Conservation (phyloP, 805 yeast genomes). For the Kuraishia capsulata region DNA sequence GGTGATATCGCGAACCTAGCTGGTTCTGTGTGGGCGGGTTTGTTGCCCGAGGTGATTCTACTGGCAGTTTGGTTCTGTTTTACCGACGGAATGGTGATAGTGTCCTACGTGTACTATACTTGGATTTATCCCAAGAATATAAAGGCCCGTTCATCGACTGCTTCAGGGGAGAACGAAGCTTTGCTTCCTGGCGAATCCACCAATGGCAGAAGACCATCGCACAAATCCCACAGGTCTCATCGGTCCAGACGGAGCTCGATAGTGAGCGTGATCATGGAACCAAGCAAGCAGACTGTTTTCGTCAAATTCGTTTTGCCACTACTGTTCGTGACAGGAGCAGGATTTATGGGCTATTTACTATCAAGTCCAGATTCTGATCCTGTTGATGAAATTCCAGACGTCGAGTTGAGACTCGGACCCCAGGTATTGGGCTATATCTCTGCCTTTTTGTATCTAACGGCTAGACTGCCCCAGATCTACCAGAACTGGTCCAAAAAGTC, state of each 20-base stretch:
- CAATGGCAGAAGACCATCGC: conserved; percentile 24
- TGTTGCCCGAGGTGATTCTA: conserved; percentile 60
- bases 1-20: conserved; percentile 63
- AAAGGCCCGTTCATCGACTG: conserved; percentile 3
- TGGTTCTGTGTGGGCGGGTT: conserved; percentile 63
- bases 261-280: conserved; percentile 40
- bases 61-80: conserved; percentile 72
- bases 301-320: conserved; percentile 49
- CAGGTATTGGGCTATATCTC: conserved; percentile 64
- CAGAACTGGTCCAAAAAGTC: conserved; percentile 75
- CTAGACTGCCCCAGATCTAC: conserved; percentile 72
- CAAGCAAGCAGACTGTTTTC: conserved; percentile 35
- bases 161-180: conserved; percentile 9
- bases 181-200: conserved; percentile 3
- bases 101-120: conserved; percentile 52
- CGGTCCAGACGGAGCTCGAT: conserved; percentile 35
- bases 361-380: conserved; percentile 21
- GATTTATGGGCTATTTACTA: conserved; percentile 48
- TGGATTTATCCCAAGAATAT: conserved; percentile 30
- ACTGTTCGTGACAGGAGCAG: conserved; percentile 52
- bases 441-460: conserved; percentile 61
- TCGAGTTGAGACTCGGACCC: conserved; percentile 38
- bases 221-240: too few relatives aligned
- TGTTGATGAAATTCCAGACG: conserved; percentile 7
- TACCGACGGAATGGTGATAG: conserved; percentile 53